Conservation (phyloP, 2,329 filamentous ascomycete genomes). For the Incumbomyces lentus region DNA sequence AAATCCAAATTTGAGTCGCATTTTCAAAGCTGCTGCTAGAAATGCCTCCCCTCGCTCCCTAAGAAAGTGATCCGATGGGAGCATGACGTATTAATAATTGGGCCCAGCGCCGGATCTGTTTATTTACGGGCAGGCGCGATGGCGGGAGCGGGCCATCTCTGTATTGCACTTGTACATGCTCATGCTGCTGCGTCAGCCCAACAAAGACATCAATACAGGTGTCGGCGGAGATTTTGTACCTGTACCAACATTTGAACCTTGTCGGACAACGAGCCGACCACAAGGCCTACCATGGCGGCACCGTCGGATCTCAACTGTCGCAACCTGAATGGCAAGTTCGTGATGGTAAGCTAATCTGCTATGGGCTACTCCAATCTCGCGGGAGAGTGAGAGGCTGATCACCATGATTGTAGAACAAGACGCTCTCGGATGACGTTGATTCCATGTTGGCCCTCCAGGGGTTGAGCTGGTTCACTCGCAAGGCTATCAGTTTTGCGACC, state of each 20-base stretch:
- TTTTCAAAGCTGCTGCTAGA: no score
- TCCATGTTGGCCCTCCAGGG: constrained; percentile 57
- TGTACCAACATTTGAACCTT: not conserved
- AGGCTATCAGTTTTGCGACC: constrained; percentile 57
- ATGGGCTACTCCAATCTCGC: not conserved
- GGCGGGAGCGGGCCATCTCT: no score
- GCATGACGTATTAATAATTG: no score
- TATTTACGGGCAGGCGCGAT: no score
- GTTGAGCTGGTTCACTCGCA: constrained; percentile 61
- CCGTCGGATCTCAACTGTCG: constrained; percentile 55
- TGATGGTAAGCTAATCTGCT: constrained; percentile 45
- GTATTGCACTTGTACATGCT: no score
- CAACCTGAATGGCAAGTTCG: constrained; percentile 60
- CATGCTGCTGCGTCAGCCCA: no score
- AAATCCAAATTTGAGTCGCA: no score
- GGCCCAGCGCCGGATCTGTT: no score
- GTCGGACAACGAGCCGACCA: not conserved
- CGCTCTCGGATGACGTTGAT: constrained; percentile 58
- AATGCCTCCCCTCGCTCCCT: no score
- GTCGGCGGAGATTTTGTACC: no score
- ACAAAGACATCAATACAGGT: no score
- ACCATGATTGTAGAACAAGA: constrained; percentile 52
- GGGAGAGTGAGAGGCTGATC: not conserved
- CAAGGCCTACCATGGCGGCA: constrained; percentile 52
- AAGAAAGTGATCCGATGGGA: no score